Percentiles rank a stretch among this genome's conserved stretches.
Conservation (phyloP, 2,329 filamentous ascomycete species). For the Aspergillus novofumigatus region DNA sequence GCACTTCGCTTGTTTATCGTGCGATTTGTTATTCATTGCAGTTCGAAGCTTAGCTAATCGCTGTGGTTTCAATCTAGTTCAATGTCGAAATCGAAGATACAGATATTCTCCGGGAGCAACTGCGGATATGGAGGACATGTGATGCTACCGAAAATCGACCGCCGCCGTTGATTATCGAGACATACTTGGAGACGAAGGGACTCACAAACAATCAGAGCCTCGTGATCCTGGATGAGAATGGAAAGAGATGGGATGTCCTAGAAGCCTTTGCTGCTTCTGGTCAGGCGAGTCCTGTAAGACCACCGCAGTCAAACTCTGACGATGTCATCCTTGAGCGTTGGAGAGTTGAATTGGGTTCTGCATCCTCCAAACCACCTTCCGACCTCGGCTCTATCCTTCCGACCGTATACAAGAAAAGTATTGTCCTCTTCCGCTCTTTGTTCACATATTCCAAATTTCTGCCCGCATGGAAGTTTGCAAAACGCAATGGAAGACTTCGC, state of each 20-base stretch:
- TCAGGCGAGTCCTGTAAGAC: conserved; percentile 35
- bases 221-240: conserved; percentile 80
- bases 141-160: conserved; percentile 74
- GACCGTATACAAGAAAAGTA: conserved; percentile 94
- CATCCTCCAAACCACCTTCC: conserved; percentile 49
- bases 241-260: conserved; percentile 87
- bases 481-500: conserved; percentile 66
- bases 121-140: conserved; percentile 75
- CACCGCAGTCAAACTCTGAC: conserved; percentile 50
- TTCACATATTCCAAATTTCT: conserved; percentile 78
- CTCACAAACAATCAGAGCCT: conserved; percentile 81
- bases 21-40: neutral
- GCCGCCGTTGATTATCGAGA: conserved; percentile 81
- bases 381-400: conserved; percentile 63
- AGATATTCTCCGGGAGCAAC: conserved; percentile 76
- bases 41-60: conserved; percentile 1
- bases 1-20: neutral
- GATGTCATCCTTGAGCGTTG: conserved; percentile 88
- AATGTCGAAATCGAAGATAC: conserved; percentile 93
- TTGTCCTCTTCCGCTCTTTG: conserved; percentile 87
- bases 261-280: conserved; percentile 70
- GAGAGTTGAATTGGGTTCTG: conserved; percentile 74
- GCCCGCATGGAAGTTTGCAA: conserved; percentile 81
- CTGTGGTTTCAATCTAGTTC: conserved; percentile 58
- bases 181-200: conserved; percentile 75